phyloP scores from a whole-genome alignment of 2,329 filamentous ascomycete species.

The Sporothrix luriei region DNA sequence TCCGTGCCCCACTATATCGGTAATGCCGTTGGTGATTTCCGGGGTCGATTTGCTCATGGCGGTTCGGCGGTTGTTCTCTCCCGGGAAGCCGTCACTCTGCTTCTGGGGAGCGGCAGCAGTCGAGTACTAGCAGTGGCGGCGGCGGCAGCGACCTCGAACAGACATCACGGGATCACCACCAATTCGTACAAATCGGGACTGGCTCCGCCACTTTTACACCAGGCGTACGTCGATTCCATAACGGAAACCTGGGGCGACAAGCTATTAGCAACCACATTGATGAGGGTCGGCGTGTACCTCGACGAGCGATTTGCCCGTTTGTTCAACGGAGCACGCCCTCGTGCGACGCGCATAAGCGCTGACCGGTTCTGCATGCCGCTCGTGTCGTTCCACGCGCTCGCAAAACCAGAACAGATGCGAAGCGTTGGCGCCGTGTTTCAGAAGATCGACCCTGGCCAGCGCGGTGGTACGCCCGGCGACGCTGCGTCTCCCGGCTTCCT shows the following conservation, averaged over 20 bases:
- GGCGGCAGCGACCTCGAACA: neutral
- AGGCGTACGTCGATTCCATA: constrained; percentile 53
- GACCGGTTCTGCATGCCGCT: constrained; percentile 59
- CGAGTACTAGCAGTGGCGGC: constrained; percentile 19
- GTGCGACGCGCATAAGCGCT: constrained; percentile 51
- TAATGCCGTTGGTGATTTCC: constrained; percentile 61
- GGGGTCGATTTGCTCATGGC: constrained; percentile 59
- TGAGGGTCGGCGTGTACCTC: constrained; percentile 57
- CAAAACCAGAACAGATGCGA: constrained; percentile 51
- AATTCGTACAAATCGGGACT: constrained; percentile 44
- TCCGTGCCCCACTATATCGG: constrained; percentile 55
- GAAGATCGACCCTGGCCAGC: constrained; percentile 38
- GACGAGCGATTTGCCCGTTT: constrained; percentile 57
- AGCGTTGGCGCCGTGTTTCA: constrained; percentile 49
- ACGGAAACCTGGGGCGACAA: constrained; percentile 58
- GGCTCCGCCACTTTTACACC: constrained; percentile 39
- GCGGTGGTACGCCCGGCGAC: constrained; percentile 35
- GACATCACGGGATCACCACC: neutral
- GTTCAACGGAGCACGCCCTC: constrained; percentile 59
- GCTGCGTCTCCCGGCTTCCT: neutral
- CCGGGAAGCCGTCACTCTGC: constrained; percentile 51
- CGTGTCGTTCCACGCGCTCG: constrained; percentile 57
- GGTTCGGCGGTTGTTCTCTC: constrained; percentile 59
- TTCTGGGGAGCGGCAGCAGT: constrained; percentile 43
- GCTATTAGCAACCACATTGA: constrained; percentile 56